phyloP scores from a whole-genome alignment of 495 filamentous ascomycete species.

The Neurospora africana region DNA sequence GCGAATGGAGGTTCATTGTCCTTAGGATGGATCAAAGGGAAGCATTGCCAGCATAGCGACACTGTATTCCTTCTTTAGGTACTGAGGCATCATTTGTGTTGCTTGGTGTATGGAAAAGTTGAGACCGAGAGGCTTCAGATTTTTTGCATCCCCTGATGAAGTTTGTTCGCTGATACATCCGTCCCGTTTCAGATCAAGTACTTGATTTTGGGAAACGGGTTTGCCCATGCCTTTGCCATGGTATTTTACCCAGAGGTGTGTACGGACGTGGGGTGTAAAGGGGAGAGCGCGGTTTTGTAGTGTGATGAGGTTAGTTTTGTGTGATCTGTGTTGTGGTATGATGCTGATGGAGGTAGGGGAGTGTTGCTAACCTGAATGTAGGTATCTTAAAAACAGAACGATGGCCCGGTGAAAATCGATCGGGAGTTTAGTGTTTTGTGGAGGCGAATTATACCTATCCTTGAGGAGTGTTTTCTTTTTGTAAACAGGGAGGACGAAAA shows the following conservation, averaged over 20 bases:
- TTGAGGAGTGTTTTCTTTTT: background rate
- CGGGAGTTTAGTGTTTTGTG: background rate
- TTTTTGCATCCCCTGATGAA: background rate
- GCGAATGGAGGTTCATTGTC: background rate
- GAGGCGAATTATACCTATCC: background rate
- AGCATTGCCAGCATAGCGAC: background rate
- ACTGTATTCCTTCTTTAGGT: background rate
- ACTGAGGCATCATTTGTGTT: background rate
- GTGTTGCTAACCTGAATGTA: too few relatives aligned
- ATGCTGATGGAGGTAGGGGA: background rate
- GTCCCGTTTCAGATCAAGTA: background rate
- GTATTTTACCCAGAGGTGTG: background rate
- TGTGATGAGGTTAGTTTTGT: background rate
- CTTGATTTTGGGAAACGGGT: background rate
- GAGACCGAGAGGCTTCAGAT: background rate
- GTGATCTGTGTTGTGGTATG: background rate
- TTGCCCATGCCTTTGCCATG: background rate
- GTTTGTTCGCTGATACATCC: background rate
- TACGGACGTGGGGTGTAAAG: background rate
- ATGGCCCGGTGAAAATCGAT: background rate
- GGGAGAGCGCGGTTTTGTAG: background rate
- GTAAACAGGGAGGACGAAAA: background rate
- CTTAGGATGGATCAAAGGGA: too few relatives aligned
- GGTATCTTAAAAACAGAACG: too few relatives aligned
- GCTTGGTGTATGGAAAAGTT: rapidly evolving